phyloP scores from a whole-genome alignment of 352 stramenopile genomes.

The Phytophthora citrophthora region DNA sequence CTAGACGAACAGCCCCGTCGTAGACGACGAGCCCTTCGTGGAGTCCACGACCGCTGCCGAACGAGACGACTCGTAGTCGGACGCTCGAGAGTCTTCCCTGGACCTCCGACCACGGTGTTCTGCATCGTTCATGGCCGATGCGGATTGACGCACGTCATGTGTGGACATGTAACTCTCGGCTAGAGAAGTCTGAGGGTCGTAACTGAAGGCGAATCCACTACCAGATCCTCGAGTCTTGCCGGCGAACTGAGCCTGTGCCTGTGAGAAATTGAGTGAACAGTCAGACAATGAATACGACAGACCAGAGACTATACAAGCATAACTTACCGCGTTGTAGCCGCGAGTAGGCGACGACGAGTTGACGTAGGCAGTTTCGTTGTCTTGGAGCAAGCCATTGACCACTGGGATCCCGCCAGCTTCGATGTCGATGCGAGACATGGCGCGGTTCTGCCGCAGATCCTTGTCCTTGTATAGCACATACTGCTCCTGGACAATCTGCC shows the following conservation, averaged over 20 bases:
- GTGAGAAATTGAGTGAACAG: neutral
- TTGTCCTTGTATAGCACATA: slow-evolving; percentile 60
- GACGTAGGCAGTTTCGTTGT: slow-evolving; percentile 49
- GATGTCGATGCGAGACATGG: slow-evolving; percentile 52
- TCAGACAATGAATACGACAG: slow-evolving; percentile 12
- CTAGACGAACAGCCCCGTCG: slow-evolving; percentile 48
- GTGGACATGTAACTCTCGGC: slow-evolving; percentile 85
- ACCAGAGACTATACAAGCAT: neutral
- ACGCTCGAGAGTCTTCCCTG: slow-evolving; percentile 75
- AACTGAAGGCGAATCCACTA: slow-evolving; percentile 85
- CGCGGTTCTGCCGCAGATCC: slow-evolving; percentile 22
- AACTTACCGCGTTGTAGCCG: slow-evolving; percentile 35
- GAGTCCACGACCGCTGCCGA: slow-evolving; percentile 38
- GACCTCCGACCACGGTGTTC: slow-evolving; percentile 68
- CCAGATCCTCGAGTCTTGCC: slow-evolving; percentile 68
- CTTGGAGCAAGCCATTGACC: slow-evolving; percentile 44
- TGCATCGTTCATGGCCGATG: slow-evolving; percentile 67
- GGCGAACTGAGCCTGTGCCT: slow-evolving; percentile 17
- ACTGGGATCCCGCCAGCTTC: slow-evolving; percentile 58
- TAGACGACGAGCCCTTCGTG: slow-evolving; percentile 43
- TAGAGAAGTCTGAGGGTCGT: slow-evolving; percentile 78
- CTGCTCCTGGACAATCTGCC: slow-evolving; percentile 85
- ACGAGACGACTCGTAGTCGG: slow-evolving; percentile 56
- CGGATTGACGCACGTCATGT: slow-evolving; percentile 59
- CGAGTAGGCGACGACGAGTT: slow-evolving; percentile 43